Percentiles rank a stretch among this genome's conserved stretches.
These are phyloP conservation scores for Massarina eburnea DNA, from an alignment of 2,329 filamentous ascomycete species.

Conservation along the genomic window DNA sequence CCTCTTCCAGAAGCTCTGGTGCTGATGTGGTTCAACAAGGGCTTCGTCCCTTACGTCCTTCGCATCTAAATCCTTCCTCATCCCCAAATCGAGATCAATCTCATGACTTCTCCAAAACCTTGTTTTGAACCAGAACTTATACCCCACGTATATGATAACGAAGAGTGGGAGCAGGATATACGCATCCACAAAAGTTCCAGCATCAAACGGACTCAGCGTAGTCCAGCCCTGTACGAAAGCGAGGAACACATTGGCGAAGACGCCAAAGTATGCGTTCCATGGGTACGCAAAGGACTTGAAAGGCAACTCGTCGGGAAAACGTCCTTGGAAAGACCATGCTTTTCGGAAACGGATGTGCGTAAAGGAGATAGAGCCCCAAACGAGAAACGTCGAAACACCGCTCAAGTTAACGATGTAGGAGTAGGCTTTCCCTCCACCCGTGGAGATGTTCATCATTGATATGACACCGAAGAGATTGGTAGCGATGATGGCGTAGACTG, in stretches of 20 bases:
- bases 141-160: slow-evolving; percentile 48
- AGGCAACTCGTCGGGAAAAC: slow-evolving; percentile 47
- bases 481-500: slow-evolving; percentile 62
- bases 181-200: slow-evolving; percentile 55
- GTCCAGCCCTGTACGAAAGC: slow-evolving; percentile 52
- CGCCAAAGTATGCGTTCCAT: slow-evolving; percentile 53
- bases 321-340: slow-evolving; percentile 54
- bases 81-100: slow-evolving; percentile 43
- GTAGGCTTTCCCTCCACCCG: slow-evolving; percentile 66
- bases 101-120: slow-evolving; percentile 37
- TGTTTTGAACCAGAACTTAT: slow-evolving; percentile 49
- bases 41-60: slow-evolving; percentile 6
- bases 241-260: slow-evolving; percentile 54
- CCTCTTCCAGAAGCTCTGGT: slow-evolving; percentile 15
- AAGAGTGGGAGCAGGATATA: slow-evolving; percentile 58
- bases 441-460: slow-evolving; percentile 74
- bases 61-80: slow-evolving; percentile 40
- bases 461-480: slow-evolving; percentile 71
- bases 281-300: slow-evolving; percentile 53
- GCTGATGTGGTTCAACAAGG: slow-evolving; percentile 8
- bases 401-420: slow-evolving; percentile 70
- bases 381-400: slow-evolving; percentile 70
- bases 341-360: slow-evolving; percentile 72
- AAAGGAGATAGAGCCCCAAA: slow-evolving; percentile 70
- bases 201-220: slow-evolving; percentile 51